Evolutionary conservation across 176 grass and related monocot genomes (phyloP), one percentile per base, ranked within the genome.

Genomic region (Leersia perrieri): DNA sequence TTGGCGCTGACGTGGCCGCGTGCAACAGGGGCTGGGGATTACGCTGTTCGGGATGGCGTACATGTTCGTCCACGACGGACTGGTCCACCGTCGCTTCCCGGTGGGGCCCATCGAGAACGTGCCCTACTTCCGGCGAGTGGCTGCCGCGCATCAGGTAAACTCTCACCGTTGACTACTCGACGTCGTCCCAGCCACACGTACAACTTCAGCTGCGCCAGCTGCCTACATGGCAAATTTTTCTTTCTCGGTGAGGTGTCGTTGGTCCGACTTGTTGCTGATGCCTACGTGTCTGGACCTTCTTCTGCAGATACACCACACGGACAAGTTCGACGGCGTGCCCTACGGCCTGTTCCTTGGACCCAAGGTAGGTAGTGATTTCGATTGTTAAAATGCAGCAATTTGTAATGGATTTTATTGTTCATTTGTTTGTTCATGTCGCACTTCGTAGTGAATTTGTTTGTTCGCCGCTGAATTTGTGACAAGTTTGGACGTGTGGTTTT

Each of bases 1-100:
- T 5, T 40, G 39, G 39, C 25, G 39, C 68, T 7, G 68, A 88
- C 72, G 47, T 90, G 85, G 57, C 73, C 0, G 9, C 1, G 20
- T 68, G 28, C 58, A 1, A 88, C 74, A 94, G 91, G 91, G 91
- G 9, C 73, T 94, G 3, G 88, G 91, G 73, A 83, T 90, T 88
- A 94, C 91, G 84, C 55, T 94, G 29, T 94, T 94, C 87, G 85
- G 91, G 18, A 94, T 94, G 78, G 91, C 91, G 34, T 94, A 94
- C 84, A 90, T 94, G 91, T 94, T 94, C 87, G 91, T 90, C 49
- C 91, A 94, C 68, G 91, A 94, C 75, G 91, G 91, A 18, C 82
- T 94, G 72, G 91, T 94, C 69, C 91, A 94, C 85, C 91, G 91
- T 31, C 81, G 91, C 73, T 94, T 94, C 68, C 77, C 85, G 0